Evolutionary conservation across 1,284 basidiomycete genomes (phyloP).

Genomic region (Sutorius eximius): DNA sequence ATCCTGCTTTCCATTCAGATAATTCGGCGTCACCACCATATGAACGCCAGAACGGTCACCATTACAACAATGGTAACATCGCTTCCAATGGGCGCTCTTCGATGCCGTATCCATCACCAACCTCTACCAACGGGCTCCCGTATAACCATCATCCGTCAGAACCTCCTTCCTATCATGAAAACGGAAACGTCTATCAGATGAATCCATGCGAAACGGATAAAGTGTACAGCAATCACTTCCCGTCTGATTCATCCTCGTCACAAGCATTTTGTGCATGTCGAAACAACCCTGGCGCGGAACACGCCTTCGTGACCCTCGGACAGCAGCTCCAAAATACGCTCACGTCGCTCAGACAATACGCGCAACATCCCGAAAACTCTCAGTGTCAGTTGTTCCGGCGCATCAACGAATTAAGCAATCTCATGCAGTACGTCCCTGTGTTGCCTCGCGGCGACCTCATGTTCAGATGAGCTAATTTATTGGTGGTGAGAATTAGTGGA

Average conservation of each 20-base stretch:
- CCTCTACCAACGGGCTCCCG: constrained; percentile 36
- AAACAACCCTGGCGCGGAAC: constrained; percentile 56
- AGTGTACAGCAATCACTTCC: constrained; percentile 43
- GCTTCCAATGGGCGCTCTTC: constrained; percentile 30
- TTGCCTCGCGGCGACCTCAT: constrained; percentile 32
- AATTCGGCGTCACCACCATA: constrained; percentile 36
- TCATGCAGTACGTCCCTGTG: constrained; percentile 61
- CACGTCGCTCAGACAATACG: constrained; percentile 57
- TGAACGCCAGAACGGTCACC: constrained; percentile 37
- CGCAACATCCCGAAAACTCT: constrained; percentile 54
- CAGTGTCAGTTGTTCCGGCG: constrained; percentile 58
- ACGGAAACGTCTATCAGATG: constrained; percentile 44
- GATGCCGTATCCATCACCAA: constrained; percentile 37
- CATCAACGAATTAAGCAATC: constrained; percentile 59
- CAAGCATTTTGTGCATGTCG: constrained; percentile 60
- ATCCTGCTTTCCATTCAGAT: constrained; percentile 37
- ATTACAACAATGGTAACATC: constrained; percentile 34
- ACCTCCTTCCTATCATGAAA: constrained; percentile 46
- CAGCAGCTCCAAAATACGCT: constrained; percentile 64
- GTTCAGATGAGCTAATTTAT: constrained; percentile 35
- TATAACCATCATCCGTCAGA: constrained; percentile 38
- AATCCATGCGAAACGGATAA: constrained; percentile 47
- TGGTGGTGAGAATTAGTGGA: constrained; percentile 40
- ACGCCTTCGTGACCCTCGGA: constrained; percentile 58
- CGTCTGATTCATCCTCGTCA: constrained; percentile 38